Evolutionary conservation across 2,329 filamentous ascomycete species (phyloP).

Genomic region (Eutypella sp.): DNA sequence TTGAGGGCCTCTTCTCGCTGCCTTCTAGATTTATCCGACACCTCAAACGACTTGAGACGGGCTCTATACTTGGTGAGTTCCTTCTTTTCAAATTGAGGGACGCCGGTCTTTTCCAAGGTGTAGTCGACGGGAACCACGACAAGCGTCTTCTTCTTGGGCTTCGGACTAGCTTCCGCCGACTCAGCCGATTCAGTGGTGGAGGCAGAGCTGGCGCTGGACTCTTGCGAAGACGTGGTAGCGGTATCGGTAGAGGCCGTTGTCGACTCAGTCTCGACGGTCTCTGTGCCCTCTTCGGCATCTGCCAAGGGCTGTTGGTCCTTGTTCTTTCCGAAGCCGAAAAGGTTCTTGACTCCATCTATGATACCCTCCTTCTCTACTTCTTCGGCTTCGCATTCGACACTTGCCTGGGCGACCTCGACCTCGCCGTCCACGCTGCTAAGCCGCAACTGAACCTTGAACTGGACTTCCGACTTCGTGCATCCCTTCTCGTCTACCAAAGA

Average conservation of each 20-base stretch:
- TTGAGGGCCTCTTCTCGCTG: slow-evolving; percentile 84
- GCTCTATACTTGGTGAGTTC: slow-evolving; percentile 54
- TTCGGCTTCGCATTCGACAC: slow-evolving; percentile 80
- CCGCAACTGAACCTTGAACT: slow-evolving; percentile 72
- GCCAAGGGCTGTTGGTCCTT: slow-evolving; percentile 76
- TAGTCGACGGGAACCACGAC: slow-evolving; percentile 50
- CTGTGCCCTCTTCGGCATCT: slow-evolving; percentile 50
- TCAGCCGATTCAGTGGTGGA: slow-evolving; percentile 41
- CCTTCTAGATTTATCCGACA: slow-evolving; percentile 72
- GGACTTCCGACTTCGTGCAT: slow-evolving; percentile 71
- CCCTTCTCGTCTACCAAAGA: slow-evolving; percentile 73
- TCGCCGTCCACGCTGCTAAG: slow-evolving; percentile 70
- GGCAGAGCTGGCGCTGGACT: slow-evolving; percentile 29
- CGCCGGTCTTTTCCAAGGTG: slow-evolving; percentile 44
- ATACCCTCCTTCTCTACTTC: slow-evolving; percentile 69
- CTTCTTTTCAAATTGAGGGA: slow-evolving; percentile 42
- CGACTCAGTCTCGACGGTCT: slow-evolving; percentile 34
- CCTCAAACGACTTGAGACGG: slow-evolving; percentile 77
- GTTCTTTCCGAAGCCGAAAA: slow-evolving; percentile 90
- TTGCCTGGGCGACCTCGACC: slow-evolving; percentile 71
- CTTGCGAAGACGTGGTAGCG: slow-evolving; percentile 37
- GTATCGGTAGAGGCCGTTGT: slow-evolving; percentile 41
- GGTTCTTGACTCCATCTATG: slow-evolving; percentile 90
- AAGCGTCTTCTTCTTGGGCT: slow-evolving; percentile 56
- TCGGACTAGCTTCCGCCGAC: slow-evolving; percentile 45